Evolutionary conservation across 1,139 yeast species (phyloP).

Genomic region (Sporopachydermia cereana): DNA sequence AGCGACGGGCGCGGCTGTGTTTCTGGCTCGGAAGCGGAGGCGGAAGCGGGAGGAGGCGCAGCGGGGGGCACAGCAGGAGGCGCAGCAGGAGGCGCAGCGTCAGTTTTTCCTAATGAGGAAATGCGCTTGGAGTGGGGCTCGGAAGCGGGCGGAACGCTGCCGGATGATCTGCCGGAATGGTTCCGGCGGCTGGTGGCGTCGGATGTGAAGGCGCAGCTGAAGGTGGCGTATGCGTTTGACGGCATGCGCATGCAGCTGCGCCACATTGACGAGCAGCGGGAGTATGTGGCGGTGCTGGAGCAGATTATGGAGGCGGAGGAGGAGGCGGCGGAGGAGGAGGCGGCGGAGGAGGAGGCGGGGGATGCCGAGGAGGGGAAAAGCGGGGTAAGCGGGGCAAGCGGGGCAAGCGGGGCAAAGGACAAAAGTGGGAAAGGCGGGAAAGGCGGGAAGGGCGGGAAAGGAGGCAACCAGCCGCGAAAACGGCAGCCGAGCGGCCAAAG

Average conservation of each 20-base stretch:
- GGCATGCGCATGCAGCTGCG: constrained; percentile 40
- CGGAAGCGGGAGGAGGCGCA: no score
- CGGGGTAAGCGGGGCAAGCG: background rate
- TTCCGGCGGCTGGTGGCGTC: constrained; percentile 6
- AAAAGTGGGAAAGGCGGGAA: constrained; percentile 2
- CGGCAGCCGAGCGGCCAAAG: background rate
- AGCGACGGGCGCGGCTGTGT: constrained; percentile 25
- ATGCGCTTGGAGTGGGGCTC: constrained; percentile 12
- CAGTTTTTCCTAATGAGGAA: background rate
- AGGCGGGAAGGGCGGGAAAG: constrained; percentile 1
- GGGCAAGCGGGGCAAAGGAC: background rate
- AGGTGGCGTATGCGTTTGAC: constrained; percentile 45
- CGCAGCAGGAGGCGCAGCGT: background rate
- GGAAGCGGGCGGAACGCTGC: constrained; percentile 18
- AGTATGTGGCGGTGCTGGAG: constrained; percentile 19
- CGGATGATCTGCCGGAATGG: constrained; percentile 9
- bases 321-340: constrained; percentile 6
- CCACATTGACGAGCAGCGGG: constrained; percentile 25
- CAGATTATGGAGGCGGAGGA: constrained; percentile 13
- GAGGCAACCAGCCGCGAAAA: background rate
- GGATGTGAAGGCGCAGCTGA: constrained; percentile 13
- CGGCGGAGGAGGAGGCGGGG: constrained; percentile 9
- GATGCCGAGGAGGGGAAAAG: constrained; percentile 9
- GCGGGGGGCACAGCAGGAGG: no score
- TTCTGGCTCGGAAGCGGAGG: constrained; percentile 11